phyloP scores from a whole-genome alignment of 495 filamentous ascomycete genomes.

The Baudoinia panamericana region DNA sequence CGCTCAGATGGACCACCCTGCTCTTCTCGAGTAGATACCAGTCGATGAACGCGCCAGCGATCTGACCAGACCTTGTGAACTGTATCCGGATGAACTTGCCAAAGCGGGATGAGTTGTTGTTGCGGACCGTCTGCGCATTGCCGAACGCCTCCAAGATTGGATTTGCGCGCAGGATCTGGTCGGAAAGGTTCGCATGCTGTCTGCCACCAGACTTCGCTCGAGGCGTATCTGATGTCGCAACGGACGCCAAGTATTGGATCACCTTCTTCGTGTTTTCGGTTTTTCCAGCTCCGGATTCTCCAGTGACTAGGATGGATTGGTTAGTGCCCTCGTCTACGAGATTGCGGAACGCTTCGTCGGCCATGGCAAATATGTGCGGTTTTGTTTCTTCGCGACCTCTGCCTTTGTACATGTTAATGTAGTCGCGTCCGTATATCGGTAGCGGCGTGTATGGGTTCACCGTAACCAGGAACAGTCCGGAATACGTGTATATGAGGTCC shows the following conservation, averaged over 20 bases:
- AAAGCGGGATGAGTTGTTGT: conserved; percentile 97
- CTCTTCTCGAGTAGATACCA: conserved; percentile 99
- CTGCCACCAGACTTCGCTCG: conserved; percentile 44
- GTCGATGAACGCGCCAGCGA: conserved; percentile 91
- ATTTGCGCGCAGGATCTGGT: conserved; percentile 92
- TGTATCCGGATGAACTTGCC: conserved; percentile 99
- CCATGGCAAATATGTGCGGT: conserved; percentile 96
- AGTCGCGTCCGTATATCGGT: conserved; percentile 92
- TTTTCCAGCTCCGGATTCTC: conserved; percentile 96
- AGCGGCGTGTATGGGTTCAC: conserved; percentile 93
- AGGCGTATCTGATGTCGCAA: conserved; percentile 70
- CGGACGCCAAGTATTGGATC: conserved; percentile 94
- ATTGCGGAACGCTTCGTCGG: conserved; percentile 94
- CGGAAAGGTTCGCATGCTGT: conserved; percentile 78
- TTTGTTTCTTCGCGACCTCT: conserved; percentile 82
- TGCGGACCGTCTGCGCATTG: conserved; percentile 93
- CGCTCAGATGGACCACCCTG: conserved; percentile 74
- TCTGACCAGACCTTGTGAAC: conserved; percentile 79
- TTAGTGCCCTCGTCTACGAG: conserved; percentile 90
- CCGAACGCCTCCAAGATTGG: conserved; percentile 97
- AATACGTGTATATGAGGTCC: conserved; percentile 98
- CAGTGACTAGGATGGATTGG: conserved; percentile 95
- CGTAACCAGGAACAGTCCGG: conserved; percentile 89
- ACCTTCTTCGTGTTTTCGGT: conserved; percentile 99
- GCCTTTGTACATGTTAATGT: conserved; percentile 93